These are phyloP conservation scores for Arthrinium phaeospermum DNA, from an alignment of 2,329 filamentous ascomycete genomes.

Conservation along the genomic window DNA sequence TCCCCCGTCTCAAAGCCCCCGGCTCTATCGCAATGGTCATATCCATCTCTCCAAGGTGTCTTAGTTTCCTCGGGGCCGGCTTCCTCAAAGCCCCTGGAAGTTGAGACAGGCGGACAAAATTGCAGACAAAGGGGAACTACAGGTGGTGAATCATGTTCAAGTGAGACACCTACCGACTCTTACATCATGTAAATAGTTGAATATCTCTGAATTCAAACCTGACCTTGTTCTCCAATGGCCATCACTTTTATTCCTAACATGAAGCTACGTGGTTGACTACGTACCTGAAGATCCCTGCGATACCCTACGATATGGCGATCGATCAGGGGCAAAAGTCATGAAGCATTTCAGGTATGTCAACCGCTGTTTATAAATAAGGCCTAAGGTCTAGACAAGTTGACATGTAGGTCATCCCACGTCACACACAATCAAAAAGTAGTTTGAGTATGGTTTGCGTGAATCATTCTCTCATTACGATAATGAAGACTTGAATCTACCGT, in stretches of 20 bases:
- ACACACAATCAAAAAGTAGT: too few species aligned
- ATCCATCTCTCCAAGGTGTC: conserved; percentile 25
- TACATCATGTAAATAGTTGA: conserved; percentile 32
- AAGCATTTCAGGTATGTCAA: too few species aligned
- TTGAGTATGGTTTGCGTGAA: too few species aligned
- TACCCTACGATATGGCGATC: too few species aligned
- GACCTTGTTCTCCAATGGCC: conserved; percentile 34
- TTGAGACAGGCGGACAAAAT: conserved; percentile 25
- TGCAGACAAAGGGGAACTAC: conserved; percentile 39
- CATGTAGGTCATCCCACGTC: too few species aligned
- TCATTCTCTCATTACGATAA: too few species aligned
- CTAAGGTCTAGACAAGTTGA: too few species aligned
- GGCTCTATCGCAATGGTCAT: conserved; percentile 37
- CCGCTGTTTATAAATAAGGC: too few species aligned
- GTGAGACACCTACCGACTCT: conserved; percentile 41
- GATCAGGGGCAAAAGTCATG: too few species aligned
- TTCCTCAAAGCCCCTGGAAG: neutral
- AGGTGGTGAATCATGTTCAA: conserved; percentile 41
- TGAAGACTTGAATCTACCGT: too few species aligned
- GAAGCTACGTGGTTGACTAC: too few species aligned
- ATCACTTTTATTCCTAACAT: neutral
- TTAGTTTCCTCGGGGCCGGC: neutral
- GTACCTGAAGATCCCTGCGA: too few species aligned
- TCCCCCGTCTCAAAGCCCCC: conserved; percentile 42
- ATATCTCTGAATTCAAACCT: conserved; percentile 44